Percentiles rank a stretch among this genome's conserved stretches.
These are phyloP conservation scores for Umbelopsis sp. DNA, from an alignment of 371 early-diverging fungal species.

Conservation along the genomic window DNA sequence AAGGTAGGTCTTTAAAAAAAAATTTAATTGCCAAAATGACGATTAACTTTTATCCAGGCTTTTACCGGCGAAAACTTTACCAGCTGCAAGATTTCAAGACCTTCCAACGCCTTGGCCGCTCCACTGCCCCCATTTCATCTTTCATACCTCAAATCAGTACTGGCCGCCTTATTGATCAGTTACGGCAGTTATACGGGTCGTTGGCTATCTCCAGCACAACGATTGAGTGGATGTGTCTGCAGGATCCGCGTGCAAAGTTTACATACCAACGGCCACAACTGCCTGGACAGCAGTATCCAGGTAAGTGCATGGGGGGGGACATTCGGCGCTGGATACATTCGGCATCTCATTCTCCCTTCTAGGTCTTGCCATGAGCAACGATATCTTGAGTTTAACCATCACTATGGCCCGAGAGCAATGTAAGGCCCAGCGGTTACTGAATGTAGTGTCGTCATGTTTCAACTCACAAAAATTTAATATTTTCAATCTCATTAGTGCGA, in stretches of 20 bases:
- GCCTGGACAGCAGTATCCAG: constrained; percentile 5
- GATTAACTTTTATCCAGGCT: constrained; percentile 5
- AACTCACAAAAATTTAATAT: neutral
- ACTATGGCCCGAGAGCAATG: neutral
- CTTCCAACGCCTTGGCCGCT: neutral
- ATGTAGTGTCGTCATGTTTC: neutral
- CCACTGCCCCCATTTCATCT: neutral
- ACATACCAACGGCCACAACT: constrained; percentile 13
- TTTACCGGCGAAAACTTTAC: neutral
- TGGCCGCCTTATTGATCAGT: neutral
- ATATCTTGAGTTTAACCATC: neutral
- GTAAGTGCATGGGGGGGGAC: neutral
- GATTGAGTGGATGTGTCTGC: constrained; percentile 1
- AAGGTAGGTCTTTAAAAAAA: neutral
- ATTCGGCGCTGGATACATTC: too few relatives aligned
- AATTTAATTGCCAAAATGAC: neutral
- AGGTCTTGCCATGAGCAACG: neutral
- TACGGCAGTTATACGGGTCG: neutral
- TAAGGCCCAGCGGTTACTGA: neutral
- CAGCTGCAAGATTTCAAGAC: constrained; percentile 1
- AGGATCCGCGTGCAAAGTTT: neutral
- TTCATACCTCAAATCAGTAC: neutral
- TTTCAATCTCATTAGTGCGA: neutral
- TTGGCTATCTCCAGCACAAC: neutral
- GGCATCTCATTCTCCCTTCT: neutral